Percentiles rank a stretch among this genome's conserved stretches.
Evolutionary conservation across 305 asterid species (phyloP).

Genomic region (Fraxinus velutina): DNA sequence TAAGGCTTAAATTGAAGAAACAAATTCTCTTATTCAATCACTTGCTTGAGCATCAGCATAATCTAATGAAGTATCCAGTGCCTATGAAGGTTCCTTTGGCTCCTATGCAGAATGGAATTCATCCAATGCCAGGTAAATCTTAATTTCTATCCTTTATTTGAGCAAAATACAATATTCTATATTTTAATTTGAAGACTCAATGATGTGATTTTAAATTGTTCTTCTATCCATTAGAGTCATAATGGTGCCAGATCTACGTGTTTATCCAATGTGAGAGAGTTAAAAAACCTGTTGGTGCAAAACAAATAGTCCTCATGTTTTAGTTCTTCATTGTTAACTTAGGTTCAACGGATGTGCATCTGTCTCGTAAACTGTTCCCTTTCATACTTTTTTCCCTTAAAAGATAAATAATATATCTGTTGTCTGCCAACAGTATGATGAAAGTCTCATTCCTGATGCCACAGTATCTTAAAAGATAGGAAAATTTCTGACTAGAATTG

Average conservation of each 20-base stretch:
- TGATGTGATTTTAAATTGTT: neutral
- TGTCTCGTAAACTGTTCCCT: neutral
- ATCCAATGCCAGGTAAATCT: slow-evolving; percentile 73
- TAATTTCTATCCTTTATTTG: neutral
- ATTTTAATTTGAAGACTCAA: neutral
- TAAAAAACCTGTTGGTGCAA: neutral
- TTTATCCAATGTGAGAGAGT: neutral
- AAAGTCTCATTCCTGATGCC: neutral
- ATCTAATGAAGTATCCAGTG: slow-evolving; percentile 74
- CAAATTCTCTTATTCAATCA: slow-evolving; percentile 86
- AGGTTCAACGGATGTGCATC: neutral
- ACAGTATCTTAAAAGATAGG: neutral
- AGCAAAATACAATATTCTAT: neutral
- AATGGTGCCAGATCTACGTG: neutral
- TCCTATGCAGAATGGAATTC: slow-evolving; percentile 72
- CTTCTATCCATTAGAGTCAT: neutral
- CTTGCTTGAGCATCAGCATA: slow-evolving; percentile 78
- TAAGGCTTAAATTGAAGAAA: slow-evolving; percentile 72
- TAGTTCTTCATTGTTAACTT: neutral
- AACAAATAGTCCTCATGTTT: neutral
- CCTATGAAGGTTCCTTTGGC: slow-evolving; percentile 61
- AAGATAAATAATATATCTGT: neutral
- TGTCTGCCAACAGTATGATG: neutral
- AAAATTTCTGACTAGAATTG: neutral
- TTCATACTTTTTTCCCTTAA: neutral